Conservation (phyloP, 2,329 filamentous ascomycete genomes). For the Aspergillus carbonarius region DNA sequence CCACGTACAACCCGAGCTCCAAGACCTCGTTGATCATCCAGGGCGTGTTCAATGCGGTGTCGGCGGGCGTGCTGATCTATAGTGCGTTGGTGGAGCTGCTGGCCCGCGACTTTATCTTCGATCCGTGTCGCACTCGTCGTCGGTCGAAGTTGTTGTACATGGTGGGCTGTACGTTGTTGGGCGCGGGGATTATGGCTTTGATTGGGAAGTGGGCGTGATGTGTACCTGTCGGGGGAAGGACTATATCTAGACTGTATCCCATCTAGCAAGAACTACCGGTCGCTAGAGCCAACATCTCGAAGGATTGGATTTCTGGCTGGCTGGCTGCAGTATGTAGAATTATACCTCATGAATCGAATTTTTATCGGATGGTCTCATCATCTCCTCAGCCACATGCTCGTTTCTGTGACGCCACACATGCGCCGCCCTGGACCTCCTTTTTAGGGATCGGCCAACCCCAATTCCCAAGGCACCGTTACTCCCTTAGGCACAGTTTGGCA, state of each 20-base stretch:
- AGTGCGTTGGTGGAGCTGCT: constrained; percentile 3
- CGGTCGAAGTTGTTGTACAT: constrained; percentile 41
- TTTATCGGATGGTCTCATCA: too few relatives aligned
- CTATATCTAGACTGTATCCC: too few relatives aligned
- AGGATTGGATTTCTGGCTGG: neutral
- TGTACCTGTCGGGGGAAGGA: too few relatives aligned
- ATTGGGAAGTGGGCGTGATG: constrained; percentile 52
- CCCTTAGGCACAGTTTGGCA: too few relatives aligned
- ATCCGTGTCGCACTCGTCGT: neutral
- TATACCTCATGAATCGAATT: too few relatives aligned
- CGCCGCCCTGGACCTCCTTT: too few relatives aligned
- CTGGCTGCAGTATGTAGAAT: too few relatives aligned
- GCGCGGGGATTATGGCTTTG: constrained; percentile 50
- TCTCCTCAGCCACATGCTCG: too few relatives aligned
- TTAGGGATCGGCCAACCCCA: too few relatives aligned
- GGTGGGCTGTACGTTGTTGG: constrained; percentile 41
- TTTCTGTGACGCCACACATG: too few relatives aligned
- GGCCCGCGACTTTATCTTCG: constrained; percentile 2
- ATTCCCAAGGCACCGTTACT: too few relatives aligned
- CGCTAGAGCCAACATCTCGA: neutral
- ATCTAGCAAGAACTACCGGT: neutral
- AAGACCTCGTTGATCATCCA: constrained; percentile 2
- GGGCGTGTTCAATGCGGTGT: constrained; percentile 1
- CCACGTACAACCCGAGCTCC: neutral
- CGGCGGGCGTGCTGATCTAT: neutral